These are phyloP conservation scores for Penicillium sp. DNA, from an alignment of 2,329 filamentous ascomycete species.

Conservation along the genomic window DNA sequence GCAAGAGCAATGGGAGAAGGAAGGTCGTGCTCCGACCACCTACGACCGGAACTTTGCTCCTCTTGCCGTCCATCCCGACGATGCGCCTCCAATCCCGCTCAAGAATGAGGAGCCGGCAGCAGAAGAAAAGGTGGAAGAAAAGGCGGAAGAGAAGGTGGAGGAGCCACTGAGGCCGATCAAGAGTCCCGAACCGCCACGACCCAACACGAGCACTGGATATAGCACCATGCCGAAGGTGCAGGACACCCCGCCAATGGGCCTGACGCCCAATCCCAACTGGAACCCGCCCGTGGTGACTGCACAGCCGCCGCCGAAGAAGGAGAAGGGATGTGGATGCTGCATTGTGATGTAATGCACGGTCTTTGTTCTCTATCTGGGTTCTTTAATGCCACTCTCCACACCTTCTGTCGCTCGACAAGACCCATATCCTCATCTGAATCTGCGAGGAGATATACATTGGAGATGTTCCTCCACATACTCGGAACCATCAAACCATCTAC, in stretches of 20 bases:
- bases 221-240: slow-evolving; percentile 55
- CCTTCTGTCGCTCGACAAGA: background rate
- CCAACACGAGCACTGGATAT: slow-evolving; percentile 53
- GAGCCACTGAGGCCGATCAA: slow-evolving; percentile 31
- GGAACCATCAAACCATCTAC: background rate
- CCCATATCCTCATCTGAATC: background rate
- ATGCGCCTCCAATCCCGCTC: slow-evolving; percentile 30
- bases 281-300: slow-evolving; percentile 54
- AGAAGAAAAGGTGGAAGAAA: slow-evolving; percentile 10
- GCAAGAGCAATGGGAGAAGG: slow-evolving; percentile 93
- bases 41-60: slow-evolving; percentile 89
- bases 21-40: slow-evolving; percentile 80
- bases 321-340: slow-evolving; percentile 68
- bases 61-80: slow-evolving; percentile 58
- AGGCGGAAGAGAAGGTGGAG: slow-evolving; percentile 11
- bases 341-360: slow-evolving; percentile 67
- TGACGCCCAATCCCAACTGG: slow-evolving; percentile 45
- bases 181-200: slow-evolving; percentile 38
- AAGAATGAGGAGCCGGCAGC: slow-evolving; percentile 19
- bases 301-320: slow-evolving; percentile 55
- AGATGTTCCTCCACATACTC: slow-evolving; percentile 19
- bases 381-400: background rate
- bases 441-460: slow-evolving; percentile 23
- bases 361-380: slow-evolving; percentile 19
- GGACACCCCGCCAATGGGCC: slow-evolving; percentile 40